Evolutionary conservation across 768 basidiomycete species (phyloP).

Genomic region (Trametes maxima): DNA sequence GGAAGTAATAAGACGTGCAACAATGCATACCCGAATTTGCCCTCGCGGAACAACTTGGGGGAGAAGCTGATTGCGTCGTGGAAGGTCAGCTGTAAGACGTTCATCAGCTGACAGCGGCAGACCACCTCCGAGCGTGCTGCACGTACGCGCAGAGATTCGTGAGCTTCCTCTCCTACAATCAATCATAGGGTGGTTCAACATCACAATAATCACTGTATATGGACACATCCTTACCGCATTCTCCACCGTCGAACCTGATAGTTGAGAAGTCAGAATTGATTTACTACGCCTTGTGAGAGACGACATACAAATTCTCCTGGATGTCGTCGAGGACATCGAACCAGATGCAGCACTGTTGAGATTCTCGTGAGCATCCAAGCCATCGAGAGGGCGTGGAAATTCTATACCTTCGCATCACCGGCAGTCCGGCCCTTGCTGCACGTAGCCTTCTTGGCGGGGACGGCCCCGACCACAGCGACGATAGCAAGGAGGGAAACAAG

Average conservation of each 20-base stretch:
- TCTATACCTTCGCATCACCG: conserved; percentile 6
- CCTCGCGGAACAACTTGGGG: conserved; percentile 6
- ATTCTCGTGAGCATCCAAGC: background rate
- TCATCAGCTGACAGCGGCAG: background rate
- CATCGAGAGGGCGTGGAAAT: background rate
- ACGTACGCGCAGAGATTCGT: conserved; percentile 27
- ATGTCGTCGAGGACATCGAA: conserved; percentile 45
- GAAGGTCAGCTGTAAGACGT: conserved; percentile 19
- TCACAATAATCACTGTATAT: no score
- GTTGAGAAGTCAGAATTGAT: background rate
- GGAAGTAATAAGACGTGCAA: background rate
- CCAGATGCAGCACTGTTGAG: conserved; percentile 12
- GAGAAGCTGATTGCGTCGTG: conserved; percentile 32
- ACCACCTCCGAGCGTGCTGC: background rate
- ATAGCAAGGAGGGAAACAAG: conserved; percentile 12
- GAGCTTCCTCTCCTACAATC: conserved; percentile 40
- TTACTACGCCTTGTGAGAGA: background rate
- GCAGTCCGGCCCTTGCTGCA: conserved; percentile 22
- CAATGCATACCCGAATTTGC: conserved; percentile 15
- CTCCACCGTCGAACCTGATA: background rate
- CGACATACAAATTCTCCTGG: conserved; percentile 36
- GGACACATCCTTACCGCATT: background rate
- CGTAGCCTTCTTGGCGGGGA: conserved; percentile 9
- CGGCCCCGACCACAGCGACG: conserved; percentile 5
- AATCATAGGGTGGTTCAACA: background rate